phyloP scores from a whole-genome alignment of 2,329 filamentous ascomycete species.

The Colletotrichum kahawae region DNA sequence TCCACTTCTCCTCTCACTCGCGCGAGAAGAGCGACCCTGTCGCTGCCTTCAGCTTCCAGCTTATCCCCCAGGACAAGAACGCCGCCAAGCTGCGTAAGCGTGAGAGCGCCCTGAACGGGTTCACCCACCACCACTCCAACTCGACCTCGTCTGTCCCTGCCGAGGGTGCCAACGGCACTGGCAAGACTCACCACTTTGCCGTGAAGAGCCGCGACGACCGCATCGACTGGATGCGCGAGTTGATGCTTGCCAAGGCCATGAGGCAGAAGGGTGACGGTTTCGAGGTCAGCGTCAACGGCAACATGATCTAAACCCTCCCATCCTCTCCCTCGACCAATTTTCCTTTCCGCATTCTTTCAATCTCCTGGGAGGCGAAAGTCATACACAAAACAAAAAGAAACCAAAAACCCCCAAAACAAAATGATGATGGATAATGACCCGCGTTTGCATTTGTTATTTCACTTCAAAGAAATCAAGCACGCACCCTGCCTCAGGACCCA shows the following conservation, averaged over 20 bases:
- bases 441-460: not conserved
- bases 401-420: not conserved
- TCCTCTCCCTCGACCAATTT: not conserved
- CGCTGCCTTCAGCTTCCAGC: conserved; percentile 82
- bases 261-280: conserved; percentile 85
- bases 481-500: not conserved
- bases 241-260: conserved; percentile 88
- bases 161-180: conserved; percentile 63
- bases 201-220: conserved; percentile 86
- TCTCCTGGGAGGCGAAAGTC: conserved; percentile 1
- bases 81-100: conserved; percentile 55
- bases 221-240: conserved; percentile 96
- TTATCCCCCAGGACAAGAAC: conserved; percentile 72
- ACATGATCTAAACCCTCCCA: conserved; percentile 61
- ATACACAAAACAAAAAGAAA: not conserved
- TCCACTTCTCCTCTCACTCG: conserved; percentile 64
- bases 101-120: conserved; percentile 49
- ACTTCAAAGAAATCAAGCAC: not conserved
- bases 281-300: conserved; percentile 82
- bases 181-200: conserved; percentile 93
- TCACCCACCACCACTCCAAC: conserved; percentile 23
- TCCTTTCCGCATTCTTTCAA: conserved; percentile 15
- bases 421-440: not conserved
- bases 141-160: conserved; percentile 30
- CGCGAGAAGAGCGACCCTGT: conserved; percentile 61